These are phyloP conservation scores for Neotropicomus parvogracilis DNA, from an alignment of 1,284 basidiomycete genomes.

Conservation along the genomic window DNA sequence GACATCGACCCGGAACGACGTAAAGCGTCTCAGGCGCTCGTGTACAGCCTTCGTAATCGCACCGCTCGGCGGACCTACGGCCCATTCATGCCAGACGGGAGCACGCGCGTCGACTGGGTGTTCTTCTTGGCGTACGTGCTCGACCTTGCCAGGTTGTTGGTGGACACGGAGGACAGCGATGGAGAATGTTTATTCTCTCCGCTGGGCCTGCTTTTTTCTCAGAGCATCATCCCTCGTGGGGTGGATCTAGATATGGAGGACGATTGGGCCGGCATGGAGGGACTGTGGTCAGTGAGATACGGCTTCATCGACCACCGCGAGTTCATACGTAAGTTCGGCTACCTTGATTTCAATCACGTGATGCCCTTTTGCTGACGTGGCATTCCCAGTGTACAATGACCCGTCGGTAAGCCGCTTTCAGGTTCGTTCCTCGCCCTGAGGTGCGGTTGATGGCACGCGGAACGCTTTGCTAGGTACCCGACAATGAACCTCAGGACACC, in stretches of 20 bases:
- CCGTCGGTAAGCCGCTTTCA: constrained; percentile 40
- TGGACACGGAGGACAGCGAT: constrained; percentile 36
- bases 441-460: neutral
- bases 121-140: constrained; percentile 58
- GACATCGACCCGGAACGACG: constrained; percentile 37
- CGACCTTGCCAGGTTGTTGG: constrained; percentile 49
- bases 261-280: constrained; percentile 66
- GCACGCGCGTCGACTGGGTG: constrained; percentile 54
- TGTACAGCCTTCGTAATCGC: constrained; percentile 61
- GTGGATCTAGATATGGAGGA: constrained; percentile 36
- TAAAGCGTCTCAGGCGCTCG: constrained; percentile 46
- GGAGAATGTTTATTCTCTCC: constrained; percentile 39
- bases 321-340: constrained; percentile 46
- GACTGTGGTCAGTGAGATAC: constrained; percentile 58
- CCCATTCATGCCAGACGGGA: constrained; percentile 47
- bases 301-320: constrained; percentile 67
- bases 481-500: constrained; percentile 37
- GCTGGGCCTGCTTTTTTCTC: constrained; percentile 52
- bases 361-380: constrained; percentile 8
- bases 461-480: constrained; percentile 23
- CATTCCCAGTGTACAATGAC: constrained; percentile 46
- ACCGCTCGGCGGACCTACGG: constrained; percentile 50
- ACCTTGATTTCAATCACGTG: neutral
- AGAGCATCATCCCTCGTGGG: constrained; percentile 43
- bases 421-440: neutral